Evolutionary conservation across 208 protist genomes (phyloP).

Genomic region (Entamoeba histolytica): DNA sequence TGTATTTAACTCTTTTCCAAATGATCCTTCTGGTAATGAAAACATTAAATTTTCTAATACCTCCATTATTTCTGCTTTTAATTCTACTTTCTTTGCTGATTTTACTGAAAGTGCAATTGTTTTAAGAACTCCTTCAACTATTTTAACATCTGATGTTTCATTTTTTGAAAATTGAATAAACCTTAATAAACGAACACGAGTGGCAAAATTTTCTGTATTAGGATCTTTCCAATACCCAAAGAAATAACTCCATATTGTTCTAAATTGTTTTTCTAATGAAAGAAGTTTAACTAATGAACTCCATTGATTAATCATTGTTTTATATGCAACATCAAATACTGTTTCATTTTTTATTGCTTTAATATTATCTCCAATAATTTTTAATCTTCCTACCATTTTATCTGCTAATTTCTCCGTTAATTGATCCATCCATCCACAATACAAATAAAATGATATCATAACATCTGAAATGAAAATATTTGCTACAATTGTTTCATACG

Average conservation of each 20-base stretch:
- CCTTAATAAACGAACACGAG: not conserved
- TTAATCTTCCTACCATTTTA: not conserved
- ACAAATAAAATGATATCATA: not conserved
- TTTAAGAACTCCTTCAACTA: not conserved
- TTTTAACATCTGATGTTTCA: not conserved
- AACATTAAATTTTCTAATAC: not conserved
- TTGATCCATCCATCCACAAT: not conserved
- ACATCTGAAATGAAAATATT: not conserved
- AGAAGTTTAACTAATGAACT: not conserved
- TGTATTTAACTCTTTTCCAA: not conserved
- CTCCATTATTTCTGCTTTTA: not conserved
- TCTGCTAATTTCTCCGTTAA: not conserved
- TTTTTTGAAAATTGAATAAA: not conserved
- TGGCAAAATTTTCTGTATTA: not conserved
- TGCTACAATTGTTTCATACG: not conserved
- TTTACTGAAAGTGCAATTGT: not conserved
- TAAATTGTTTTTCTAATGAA: not conserved
- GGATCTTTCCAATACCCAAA: not conserved
- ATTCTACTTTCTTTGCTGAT: not conserved
- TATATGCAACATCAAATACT: not conserved
- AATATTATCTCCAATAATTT: not conserved
- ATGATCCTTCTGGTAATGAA: not conserved
- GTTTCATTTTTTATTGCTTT: not conserved
- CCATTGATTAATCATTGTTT: not conserved
- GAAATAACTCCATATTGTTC: not conserved